Evolutionary conservation across 106 monocot genomes (phyloP), one percentile per base, ranked within the genome.

Genomic region (Dendrobium catenatum): DNA sequence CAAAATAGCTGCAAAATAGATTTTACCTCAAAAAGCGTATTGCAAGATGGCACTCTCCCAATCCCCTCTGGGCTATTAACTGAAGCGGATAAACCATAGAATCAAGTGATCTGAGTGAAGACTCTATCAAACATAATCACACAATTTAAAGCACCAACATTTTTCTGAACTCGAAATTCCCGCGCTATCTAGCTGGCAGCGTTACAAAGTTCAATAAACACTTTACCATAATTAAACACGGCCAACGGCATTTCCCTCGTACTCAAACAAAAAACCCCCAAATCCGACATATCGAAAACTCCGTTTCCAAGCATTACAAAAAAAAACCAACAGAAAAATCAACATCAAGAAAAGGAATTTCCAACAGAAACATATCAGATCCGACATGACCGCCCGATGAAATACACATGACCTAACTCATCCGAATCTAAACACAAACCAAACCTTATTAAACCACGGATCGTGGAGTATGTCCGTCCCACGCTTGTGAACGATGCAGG

Each of bases 401-500:
- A n/a, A 40, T 5, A 27, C 72, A 43, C 22, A 26, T 58, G 10
- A 68, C 1, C 33, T 37, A 37, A 33, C 29, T 33, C 15, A 33
- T 33, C 29, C 4, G 33, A 49, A 56, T 29, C 43, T 9, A 41
- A 20, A 37, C 20, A 41, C 51, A 15, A 33, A 9, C 8, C 49
- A 20, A 58, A 95, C 98, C 90, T 98, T 98, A 68, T 98, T 98
- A 78, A 90, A 98, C 95, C 93, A 98, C 1, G 98, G 98, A 89
- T 98, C 98, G 55, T 98, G 95, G 78, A 98, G 95, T 58, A 98
- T 98, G 73, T 98, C 98, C 16, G 91, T 98, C 42, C 98, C 98
- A 6, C 95, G 90, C 93, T 98, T 98, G 81, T 91, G 88, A 31
- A 98, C 94, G 91, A 98, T 95, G 83, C 93, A 94, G 17, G 98